Conservation (phyloP, 2,329 filamentous ascomycete species). For the Cladosporium sp. region DNA sequence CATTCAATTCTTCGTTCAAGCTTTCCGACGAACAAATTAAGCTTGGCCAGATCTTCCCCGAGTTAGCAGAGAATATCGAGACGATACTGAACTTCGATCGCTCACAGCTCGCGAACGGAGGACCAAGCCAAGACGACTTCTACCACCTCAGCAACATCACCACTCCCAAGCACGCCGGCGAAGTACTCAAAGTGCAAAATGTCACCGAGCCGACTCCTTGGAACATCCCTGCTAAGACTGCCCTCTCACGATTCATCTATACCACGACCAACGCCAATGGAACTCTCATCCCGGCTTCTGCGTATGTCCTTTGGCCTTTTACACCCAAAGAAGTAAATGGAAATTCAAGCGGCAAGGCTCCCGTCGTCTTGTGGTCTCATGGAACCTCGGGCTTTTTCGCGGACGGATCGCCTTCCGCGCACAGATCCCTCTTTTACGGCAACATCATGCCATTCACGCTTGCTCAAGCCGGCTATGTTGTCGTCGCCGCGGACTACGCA, state of each 20-base stretch:
- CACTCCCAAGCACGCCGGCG: conserved; percentile 28
- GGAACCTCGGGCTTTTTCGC: conserved; percentile 23
- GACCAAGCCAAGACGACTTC: no score
- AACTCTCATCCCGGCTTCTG: conserved; percentile 45
- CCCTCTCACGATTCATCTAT: conserved; percentile 49
- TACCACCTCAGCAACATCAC: no score
- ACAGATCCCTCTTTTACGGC: conserved; percentile 26
- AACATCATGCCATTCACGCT: conserved; percentile 25
- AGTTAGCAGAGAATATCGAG: no score
- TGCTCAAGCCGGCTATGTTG: conserved; percentile 27
- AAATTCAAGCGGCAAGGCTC: conserved; percentile 8
- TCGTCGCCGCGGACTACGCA: conserved; percentile 25
- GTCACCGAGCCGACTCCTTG: conserved; percentile 37
- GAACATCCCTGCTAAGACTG: conserved; percentile 37
- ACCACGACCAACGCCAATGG: conserved; percentile 44
- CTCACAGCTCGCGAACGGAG: no score
- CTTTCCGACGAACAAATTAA: no score
- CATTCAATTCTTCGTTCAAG: no score
- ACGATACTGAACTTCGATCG: no score
- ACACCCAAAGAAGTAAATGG: conserved; percentile 21
- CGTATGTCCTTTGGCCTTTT: conserved; percentile 50
- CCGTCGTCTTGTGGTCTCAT: conserved; percentile 20
- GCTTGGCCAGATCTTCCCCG: no score
- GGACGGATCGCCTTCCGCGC: conserved; percentile 23
- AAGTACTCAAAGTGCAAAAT: conserved; percentile 39